Evolutionary conservation across 106 monocot genomes (phyloP).

Genomic region (Acanthochlamys bracteata): DNA sequence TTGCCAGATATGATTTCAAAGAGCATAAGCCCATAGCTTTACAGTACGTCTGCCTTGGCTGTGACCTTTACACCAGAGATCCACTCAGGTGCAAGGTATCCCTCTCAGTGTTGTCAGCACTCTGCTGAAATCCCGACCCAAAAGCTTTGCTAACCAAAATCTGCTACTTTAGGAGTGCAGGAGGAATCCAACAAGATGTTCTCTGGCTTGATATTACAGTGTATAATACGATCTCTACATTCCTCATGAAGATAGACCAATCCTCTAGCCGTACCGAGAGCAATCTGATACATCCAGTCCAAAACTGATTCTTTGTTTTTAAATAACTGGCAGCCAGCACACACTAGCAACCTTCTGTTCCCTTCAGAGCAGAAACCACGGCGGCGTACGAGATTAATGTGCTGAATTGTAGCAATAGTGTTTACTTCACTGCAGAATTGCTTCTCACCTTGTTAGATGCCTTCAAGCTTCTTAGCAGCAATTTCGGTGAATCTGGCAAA

Average conservation of each 20-base stretch:
- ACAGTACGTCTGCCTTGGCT: conserved; percentile 33
- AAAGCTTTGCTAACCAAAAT: conserved; percentile 34
- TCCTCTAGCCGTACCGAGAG: conserved; percentile 22
- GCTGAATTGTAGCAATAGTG: conserved; percentile 31
- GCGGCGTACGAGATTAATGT: conserved; percentile 32
- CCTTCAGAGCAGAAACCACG: conserved; percentile 37
- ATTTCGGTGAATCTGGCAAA: conserved; percentile 14
- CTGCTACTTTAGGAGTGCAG: conserved; percentile 28
- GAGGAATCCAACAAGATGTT: conserved; percentile 30
- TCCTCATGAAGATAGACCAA: conserved; percentile 33
- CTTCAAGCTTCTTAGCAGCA: conserved; percentile 38
- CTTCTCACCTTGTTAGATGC: conserved; percentile 34
- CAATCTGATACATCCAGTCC: conserved; percentile 32
- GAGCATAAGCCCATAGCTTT: conserved; percentile 37
- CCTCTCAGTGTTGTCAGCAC: conserved; percentile 39
- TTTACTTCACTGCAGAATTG: conserved; percentile 36
- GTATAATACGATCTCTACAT: conserved; percentile 34
- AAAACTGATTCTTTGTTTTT: neutral
- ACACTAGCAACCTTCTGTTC: conserved; percentile 18
- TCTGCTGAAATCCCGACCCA: conserved; percentile 28
- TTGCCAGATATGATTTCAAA: conserved; percentile 28
- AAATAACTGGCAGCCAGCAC: conserved; percentile 17
- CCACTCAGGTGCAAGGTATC: conserved; percentile 38
- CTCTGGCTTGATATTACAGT: conserved; percentile 39
- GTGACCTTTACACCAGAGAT: conserved; percentile 26